Conservation (phyloP, 2,329 filamentous ascomycete genomes). For the Thelonectria olida region DNA sequence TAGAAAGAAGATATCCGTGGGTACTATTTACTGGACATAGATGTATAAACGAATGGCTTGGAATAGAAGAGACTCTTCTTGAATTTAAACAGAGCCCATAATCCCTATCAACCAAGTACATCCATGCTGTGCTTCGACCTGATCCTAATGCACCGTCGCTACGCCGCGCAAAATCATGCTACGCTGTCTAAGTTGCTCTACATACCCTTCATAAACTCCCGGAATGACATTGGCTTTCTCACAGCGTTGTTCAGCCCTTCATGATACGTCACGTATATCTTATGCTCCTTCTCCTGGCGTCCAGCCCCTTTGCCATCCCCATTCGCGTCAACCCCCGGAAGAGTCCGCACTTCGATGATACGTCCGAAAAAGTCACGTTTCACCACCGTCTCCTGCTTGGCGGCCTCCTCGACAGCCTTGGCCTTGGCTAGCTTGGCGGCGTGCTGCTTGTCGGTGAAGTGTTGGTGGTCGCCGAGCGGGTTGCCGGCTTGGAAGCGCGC, state of each 20-base stretch:
- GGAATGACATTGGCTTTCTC: constrained; percentile 83
- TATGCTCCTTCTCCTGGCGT: constrained; percentile 56
- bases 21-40: constrained; percentile 9
- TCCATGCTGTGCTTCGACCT: neutral
- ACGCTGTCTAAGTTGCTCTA: constrained; percentile 43
- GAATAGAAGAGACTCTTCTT: constrained; percentile 23
- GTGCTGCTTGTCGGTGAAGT: constrained; percentile 51
- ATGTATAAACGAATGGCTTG: constrained; percentile 29
- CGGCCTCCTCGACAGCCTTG: constrained; percentile 45
- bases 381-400: constrained; percentile 52
- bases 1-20: neutral
- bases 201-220: constrained; percentile 77
- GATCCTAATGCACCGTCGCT: neutral
- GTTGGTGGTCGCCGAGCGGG: constrained; percentile 32
- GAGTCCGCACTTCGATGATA: constrained; percentile 60
- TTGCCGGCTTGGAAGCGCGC: constrained; percentile 68
- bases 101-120: neutral
- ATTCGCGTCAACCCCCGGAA: constrained; percentile 54
- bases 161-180: neutral
- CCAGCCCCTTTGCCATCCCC: constrained; percentile 42
- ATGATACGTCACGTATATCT: constrained; percentile 88
- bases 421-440: constrained; percentile 41
- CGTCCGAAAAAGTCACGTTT: constrained; percentile 91
- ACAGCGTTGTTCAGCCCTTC: constrained; percentile 95
- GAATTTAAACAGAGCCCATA: neutral